Evolutionary conservation across 331 rosid genomes (phyloP).

Genomic region (Malus hybrid): DNA sequence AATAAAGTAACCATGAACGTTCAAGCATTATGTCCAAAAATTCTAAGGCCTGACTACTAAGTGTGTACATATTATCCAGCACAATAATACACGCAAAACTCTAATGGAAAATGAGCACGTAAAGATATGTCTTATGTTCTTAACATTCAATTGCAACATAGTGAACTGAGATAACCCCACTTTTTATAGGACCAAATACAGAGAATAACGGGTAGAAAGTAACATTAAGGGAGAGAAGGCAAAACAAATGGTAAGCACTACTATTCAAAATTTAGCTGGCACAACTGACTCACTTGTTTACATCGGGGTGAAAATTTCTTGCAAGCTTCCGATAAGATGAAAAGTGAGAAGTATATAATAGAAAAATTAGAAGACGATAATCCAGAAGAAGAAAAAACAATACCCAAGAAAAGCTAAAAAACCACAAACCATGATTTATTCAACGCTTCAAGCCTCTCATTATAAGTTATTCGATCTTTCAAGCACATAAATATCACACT

Average conservation of each 20-base stretch:
- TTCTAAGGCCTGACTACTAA: too few relatives aligned
- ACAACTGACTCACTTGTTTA: constrained; percentile 71
- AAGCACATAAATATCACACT: not conserved
- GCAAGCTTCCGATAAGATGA: constrained; percentile 98
- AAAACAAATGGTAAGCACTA: not conserved
- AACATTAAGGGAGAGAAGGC: not conserved
- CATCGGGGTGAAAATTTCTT: constrained; percentile 90
- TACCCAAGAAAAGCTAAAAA: not conserved
- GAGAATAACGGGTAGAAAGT: not conserved
- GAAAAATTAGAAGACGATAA: not conserved
- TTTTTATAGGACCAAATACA: not conserved
- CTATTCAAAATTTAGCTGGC: not conserved
- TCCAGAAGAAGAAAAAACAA: not conserved
- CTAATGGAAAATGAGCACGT: too few relatives aligned
- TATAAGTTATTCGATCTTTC: not conserved
- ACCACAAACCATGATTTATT: not conserved
- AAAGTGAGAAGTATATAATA: constrained; percentile 15
- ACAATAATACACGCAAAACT: too few relatives aligned
- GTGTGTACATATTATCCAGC: too few relatives aligned
- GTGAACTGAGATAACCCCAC: not conserved
- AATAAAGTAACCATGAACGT: too few relatives aligned
- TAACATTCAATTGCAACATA: not conserved
- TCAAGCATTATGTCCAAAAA: too few relatives aligned
- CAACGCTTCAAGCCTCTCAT: not conserved
- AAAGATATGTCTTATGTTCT: not conserved